These are phyloP conservation scores for Suhomyces vadensis DNA, from an alignment of 805 yeast species.

Conservation along the genomic window DNA sequence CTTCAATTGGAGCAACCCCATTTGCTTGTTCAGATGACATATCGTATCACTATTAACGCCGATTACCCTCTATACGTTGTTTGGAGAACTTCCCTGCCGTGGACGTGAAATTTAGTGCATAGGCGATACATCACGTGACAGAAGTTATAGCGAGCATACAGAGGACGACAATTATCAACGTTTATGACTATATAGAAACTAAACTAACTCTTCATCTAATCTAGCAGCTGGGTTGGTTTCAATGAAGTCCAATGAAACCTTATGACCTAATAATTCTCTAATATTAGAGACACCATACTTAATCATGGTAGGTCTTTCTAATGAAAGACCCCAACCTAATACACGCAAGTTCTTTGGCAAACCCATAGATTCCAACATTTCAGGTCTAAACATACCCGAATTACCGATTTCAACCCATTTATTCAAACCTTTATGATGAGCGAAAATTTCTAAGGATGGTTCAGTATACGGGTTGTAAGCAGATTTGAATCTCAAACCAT, in stretches of 20 bases:
- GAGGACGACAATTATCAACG: too few relatives aligned
- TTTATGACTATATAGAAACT: conserved; percentile 9
- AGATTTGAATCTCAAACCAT: conserved; percentile 93
- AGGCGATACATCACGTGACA: too few relatives aligned
- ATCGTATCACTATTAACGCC: neutral
- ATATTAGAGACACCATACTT: conserved; percentile 94
- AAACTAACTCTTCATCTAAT: conserved; percentile 61
- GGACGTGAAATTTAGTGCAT: too few relatives aligned
- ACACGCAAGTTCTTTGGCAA: conserved; percentile 92
- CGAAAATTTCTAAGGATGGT: conserved; percentile 96
- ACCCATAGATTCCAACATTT: conserved; percentile 98
- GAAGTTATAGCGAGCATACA: too few relatives aligned
- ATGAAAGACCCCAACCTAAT: conserved; percentile 94
- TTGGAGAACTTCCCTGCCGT: too few relatives aligned
- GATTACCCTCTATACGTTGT: too few relatives aligned
- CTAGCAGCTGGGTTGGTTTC: conserved; percentile 98
- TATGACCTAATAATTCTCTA: conserved; percentile 95
- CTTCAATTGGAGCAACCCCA: neutral
- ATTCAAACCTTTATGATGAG: conserved; percentile 90
- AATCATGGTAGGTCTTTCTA: conserved; percentile 99
- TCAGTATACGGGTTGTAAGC: conserved; percentile 99
- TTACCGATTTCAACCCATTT: conserved; percentile 99
- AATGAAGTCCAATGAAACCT: conserved; percentile 90
- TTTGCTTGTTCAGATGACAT: neutral
- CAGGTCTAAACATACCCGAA: conserved; percentile 99